Conservation (phyloP, 345 rosid genomes). For the Salix dunnii region DNA sequence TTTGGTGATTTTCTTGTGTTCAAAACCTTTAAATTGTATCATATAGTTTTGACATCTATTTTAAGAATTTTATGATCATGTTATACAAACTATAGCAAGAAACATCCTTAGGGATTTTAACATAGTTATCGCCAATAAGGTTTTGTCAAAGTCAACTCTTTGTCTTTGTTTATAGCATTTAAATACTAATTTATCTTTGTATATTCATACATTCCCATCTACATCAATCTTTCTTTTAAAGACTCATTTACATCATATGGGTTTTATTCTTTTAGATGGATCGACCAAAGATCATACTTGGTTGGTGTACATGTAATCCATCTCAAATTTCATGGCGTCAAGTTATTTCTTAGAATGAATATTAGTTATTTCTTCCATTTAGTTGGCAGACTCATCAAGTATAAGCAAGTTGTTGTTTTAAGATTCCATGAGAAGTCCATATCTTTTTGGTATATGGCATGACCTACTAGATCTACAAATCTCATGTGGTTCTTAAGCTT, state of each 20-base stretch:
- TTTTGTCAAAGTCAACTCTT: too few species aligned
- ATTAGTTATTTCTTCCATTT: too few species aligned
- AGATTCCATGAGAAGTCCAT: not conserved
- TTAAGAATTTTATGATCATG: not conserved
- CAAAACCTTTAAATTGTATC: not conserved
- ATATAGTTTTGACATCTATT: not conserved
- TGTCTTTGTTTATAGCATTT: too few species aligned
- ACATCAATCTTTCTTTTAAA: not conserved
- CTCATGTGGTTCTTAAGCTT: not conserved
- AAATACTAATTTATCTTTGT: rapidly evolving
- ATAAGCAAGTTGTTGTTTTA: not conserved
- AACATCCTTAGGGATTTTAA: too few species aligned
- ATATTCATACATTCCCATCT: too few species aligned
- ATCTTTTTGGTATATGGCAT: not conserved
- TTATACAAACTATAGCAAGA: too few species aligned
- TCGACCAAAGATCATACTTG: not conserved
- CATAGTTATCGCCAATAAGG: too few species aligned
- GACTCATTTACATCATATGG: not conserved
- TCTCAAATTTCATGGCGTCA: too few species aligned
- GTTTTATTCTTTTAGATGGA: not conserved
- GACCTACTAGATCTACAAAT: not conserved
- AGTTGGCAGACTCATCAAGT: too few species aligned
- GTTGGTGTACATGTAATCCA: too few species aligned
- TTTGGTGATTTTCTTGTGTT: not conserved
- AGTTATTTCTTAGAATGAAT: too few species aligned